These are phyloP conservation scores for Candida ovalis DNA, from an alignment of 805 yeast species.

Conservation along the genomic window DNA sequence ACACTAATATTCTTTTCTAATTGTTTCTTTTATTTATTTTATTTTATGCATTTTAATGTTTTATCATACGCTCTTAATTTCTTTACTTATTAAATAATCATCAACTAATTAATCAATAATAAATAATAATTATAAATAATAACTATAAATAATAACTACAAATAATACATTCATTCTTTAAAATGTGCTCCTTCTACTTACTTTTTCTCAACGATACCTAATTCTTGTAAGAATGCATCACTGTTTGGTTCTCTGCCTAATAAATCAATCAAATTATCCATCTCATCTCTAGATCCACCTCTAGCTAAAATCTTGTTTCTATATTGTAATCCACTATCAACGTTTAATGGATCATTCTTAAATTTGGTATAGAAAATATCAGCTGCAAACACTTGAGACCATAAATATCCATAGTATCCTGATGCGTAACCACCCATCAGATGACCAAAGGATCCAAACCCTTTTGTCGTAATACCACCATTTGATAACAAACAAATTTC, in stretches of 20 bases:
- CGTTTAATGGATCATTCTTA: constrained; percentile 62
- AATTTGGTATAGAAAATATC: constrained; percentile 76
- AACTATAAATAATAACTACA: not conserved
- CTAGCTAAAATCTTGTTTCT: constrained; percentile 64
- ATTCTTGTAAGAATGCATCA: constrained; percentile 66
- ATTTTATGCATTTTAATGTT: not conserved
- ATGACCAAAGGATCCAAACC: constrained; percentile 77
- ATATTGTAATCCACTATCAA: constrained; percentile 57
- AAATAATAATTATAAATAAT: not conserved
- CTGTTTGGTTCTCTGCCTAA: constrained; percentile 75
- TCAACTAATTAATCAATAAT: not conserved
- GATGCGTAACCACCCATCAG: constrained; percentile 83
- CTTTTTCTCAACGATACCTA: constrained; percentile 38
- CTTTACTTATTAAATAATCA: no score
- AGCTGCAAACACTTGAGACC: constrained; percentile 82
- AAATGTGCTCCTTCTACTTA: not conserved
- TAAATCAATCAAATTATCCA: constrained; percentile 58
- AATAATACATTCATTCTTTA: not conserved
- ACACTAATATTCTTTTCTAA: no score
- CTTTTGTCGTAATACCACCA: constrained; percentile 55
- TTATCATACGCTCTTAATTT: no score
- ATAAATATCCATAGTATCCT: constrained; percentile 82
- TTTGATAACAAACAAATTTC: constrained; percentile 56
- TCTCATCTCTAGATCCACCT: constrained; percentile 73
- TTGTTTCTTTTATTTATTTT: no score